A percentile compares a stretch with the other conserved stretches of the same genome.
Conservation (phyloP, 2,329 filamentous ascomycete species). For the Pyrenophora graminea region DNA sequence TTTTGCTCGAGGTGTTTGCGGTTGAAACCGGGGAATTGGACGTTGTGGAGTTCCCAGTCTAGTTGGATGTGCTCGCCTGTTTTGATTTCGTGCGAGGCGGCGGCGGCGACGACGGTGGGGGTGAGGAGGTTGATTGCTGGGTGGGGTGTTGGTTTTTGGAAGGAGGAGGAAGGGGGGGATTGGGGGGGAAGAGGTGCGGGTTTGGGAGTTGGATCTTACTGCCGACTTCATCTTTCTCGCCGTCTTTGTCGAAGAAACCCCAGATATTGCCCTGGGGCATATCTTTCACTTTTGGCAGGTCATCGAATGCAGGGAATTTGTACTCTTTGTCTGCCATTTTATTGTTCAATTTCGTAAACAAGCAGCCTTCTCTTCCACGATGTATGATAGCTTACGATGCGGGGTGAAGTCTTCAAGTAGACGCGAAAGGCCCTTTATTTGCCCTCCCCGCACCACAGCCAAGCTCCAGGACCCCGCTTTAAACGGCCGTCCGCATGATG, state of each 20-base stretch:
- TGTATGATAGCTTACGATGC: neutral
- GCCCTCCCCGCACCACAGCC: neutral
- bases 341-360: neutral
- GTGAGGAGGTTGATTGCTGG: conserved; percentile 50
- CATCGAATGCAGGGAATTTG: conserved; percentile 40
- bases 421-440: neutral
- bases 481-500: neutral
- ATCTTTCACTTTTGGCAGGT: conserved; percentile 36
- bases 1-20: conserved; percentile 57
- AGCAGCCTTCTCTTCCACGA: neutral
- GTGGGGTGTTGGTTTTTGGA: too few species aligned
- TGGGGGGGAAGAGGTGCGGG: neutral
- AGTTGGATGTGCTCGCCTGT: conserved; percentile 58
- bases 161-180: conserved; percentile 5
- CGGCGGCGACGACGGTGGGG: conserved; percentile 56
- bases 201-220: conserved; percentile 40
- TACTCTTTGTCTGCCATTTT: conserved; percentile 19
- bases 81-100: conserved; percentile 56
- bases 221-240: conserved; percentile 57
- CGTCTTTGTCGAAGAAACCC: conserved; percentile 42
- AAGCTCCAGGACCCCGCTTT: conserved; percentile 4
- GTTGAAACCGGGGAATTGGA: conserved; percentile 60
- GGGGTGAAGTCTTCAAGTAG: neutral
- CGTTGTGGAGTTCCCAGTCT: conserved; percentile 60
- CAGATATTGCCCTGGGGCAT: conserved; percentile 43